A percentile compares a stretch with the other conserved stretches of the same genome.
These are phyloP conservation scores for Termitomyces heimii DNA, from an alignment of 768 basidiomycete genomes.

Conservation along the genomic window DNA sequence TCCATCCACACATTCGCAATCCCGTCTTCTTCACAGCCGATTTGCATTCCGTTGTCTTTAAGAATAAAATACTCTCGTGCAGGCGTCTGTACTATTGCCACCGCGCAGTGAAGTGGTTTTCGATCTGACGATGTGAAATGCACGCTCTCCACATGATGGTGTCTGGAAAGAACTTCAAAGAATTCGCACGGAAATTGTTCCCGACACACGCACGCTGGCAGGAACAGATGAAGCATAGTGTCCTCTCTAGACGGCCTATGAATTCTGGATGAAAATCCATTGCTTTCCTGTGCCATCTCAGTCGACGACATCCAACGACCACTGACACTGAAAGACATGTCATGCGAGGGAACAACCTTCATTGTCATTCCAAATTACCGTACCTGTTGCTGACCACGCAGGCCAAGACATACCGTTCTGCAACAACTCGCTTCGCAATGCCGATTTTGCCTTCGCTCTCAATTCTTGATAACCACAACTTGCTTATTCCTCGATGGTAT, in stretches of 20 bases:
- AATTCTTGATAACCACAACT: conserved; percentile 50
- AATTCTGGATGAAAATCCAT: conserved; percentile 33
- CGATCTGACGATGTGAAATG: conserved; percentile 48
- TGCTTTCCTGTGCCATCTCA: conserved; percentile 71
- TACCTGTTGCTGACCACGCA: conserved; percentile 73
- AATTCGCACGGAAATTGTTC: neutral
- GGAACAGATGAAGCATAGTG: conserved; percentile 46
- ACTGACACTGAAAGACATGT: conserved; percentile 42
- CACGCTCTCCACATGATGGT: conserved; percentile 73
- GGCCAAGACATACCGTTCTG: conserved; percentile 61
- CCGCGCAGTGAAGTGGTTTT: conserved; percentile 46
- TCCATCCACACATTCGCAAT: conserved; percentile 57
- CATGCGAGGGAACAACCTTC: neutral
- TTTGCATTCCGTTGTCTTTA: conserved; percentile 71
- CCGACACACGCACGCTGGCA: conserved; percentile 49
- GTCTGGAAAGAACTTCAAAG: conserved; percentile 42
- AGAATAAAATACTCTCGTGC: conserved; percentile 63
- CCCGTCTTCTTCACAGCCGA: conserved; percentile 74
- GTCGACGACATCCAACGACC: conserved; percentile 61
- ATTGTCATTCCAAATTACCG: neutral
- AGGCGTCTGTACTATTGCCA: conserved; percentile 69
- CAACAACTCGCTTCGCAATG: conserved; percentile 38
- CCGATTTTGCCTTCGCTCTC: conserved; percentile 36
- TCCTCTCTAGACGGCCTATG: conserved; percentile 11
- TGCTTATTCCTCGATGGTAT: conserved; percentile 62